A percentile compares a stretch with the other conserved stretches of the same genome.
phyloP scores from a whole-genome alignment of 2,329 filamentous ascomycete species.

The Colletotrichum incanum region DNA sequence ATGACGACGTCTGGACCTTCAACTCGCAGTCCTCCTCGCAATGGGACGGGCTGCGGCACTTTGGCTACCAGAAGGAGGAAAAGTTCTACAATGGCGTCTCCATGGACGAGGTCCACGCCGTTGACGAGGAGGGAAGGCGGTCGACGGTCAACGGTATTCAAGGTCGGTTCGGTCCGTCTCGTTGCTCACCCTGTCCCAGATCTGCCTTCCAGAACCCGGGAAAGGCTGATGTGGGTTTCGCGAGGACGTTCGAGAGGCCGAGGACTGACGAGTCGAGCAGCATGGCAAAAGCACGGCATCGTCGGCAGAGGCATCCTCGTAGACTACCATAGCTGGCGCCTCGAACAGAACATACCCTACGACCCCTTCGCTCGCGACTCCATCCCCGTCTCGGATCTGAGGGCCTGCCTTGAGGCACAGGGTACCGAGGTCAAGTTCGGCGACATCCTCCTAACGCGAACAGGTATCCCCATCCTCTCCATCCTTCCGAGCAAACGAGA shows the following conservation, averaged over 20 bases:
- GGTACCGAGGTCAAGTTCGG: conserved; percentile 54
- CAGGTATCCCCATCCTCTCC: conserved; percentile 48
- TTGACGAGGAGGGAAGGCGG: conserved; percentile 42
- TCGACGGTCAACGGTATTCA: conserved; percentile 45
- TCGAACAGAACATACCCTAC: conserved; percentile 49
- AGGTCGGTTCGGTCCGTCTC: conserved; percentile 6
- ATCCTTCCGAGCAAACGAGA: background rate
- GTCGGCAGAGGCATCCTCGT: conserved; percentile 67
- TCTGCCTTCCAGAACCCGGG: background rate
- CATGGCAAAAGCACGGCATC: conserved; percentile 54
- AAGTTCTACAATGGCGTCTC: conserved; percentile 51
- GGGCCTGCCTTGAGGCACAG: conserved; percentile 42
- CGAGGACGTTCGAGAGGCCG: background rate
- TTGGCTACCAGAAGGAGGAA: conserved; percentile 55
- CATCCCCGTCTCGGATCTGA: conserved; percentile 41
- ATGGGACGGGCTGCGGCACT: conserved; percentile 59
- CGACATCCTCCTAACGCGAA: conserved; percentile 71
- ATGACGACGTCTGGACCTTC: conserved; percentile 53
- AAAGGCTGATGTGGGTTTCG: background rate
- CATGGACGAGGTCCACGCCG: conserved; percentile 66
- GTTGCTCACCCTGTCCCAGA: background rate
- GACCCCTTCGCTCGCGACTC: conserved; percentile 42
- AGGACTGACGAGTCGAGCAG: conserved; percentile 22
- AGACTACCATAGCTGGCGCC: conserved; percentile 66
- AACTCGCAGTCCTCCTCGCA: conserved; percentile 58